Evolutionary conservation across 169 alveolate genomes (phyloP).

Genomic region (Cyclospora cayetanensis): DNA sequence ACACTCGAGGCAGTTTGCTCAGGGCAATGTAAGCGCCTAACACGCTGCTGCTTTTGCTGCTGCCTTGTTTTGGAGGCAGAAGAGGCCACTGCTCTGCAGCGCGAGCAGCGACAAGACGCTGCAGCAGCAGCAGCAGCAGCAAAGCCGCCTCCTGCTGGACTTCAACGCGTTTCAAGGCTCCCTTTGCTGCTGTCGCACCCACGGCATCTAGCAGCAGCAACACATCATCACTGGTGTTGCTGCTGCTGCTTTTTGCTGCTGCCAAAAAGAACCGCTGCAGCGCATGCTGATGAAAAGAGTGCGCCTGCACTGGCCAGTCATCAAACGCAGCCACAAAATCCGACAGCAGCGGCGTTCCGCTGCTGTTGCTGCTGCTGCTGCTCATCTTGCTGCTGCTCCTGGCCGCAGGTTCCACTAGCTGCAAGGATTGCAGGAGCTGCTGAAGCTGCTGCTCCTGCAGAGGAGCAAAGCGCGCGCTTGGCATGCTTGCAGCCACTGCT

Average conservation of each 20-base stretch:
- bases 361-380: not conserved
- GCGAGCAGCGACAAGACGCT: not conserved
- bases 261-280: not conserved
- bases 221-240: not conserved
- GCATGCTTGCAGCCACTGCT: not conserved
- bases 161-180: too few relatives aligned
- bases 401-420: not conserved
- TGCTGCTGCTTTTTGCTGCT: not conserved
- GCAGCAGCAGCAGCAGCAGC: not conserved
- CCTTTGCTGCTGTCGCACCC: too few relatives aligned
- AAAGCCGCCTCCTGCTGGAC: not conserved
- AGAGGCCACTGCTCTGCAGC: not conserved
- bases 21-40: not conserved
- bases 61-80: not conserved
- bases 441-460: not conserved
- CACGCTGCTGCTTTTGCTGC: not conserved
- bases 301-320: not conserved
- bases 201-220: too few relatives aligned
- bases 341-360: not conserved
- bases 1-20: not conserved
- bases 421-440: not conserved
- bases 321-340: not conserved
- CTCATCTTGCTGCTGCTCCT: not conserved
- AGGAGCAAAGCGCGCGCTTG: not conserved
- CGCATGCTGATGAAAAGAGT: not conserved